These are phyloP conservation scores for Paratinospora sagittata DNA, from an alignment of 164 flowering plant genomes.

Conservation along the genomic window DNA sequence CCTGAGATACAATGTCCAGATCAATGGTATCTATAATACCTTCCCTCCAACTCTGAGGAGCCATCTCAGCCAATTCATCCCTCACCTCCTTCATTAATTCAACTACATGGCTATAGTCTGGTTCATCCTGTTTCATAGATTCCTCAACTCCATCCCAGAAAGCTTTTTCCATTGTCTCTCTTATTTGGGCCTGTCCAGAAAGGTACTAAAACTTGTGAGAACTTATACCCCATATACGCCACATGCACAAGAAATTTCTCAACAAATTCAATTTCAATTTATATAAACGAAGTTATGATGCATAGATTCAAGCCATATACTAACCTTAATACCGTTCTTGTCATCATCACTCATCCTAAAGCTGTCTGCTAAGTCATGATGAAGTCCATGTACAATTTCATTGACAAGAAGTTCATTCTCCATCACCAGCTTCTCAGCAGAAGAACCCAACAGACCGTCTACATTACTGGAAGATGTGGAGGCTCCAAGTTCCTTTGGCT, in stretches of 20 bases:
- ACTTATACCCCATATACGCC: background rate
- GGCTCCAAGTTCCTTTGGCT: conserved; percentile 17
- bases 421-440: conserved; percentile 27
- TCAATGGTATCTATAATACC: conserved; percentile 68
- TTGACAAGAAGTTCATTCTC: conserved; percentile 86
- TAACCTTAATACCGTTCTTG: conserved; percentile 43
- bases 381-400: conserved; percentile 69
- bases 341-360: conserved; percentile 24
- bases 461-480: conserved; percentile 19
- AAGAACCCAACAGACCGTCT: conserved; percentile 19
- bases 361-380: conserved; percentile 31
- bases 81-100: conserved; percentile 78
- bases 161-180: conserved; percentile 78
- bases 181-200: conserved; percentile 47
- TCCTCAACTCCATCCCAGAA: conserved; percentile 86
- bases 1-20: conserved; percentile 78
- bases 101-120: conserved; percentile 52
- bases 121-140: conserved; percentile 53
- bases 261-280: background rate
- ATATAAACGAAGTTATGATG: background rate
- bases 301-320: conserved; percentile 13
- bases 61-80: conserved; percentile 74
- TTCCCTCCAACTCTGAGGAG: conserved; percentile 77
- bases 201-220: background rate
- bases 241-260: background rate